These are phyloP conservation scores for Penicillium sp. DNA, from an alignment of 2,329 filamentous ascomycete genomes.

Conservation along the genomic window DNA sequence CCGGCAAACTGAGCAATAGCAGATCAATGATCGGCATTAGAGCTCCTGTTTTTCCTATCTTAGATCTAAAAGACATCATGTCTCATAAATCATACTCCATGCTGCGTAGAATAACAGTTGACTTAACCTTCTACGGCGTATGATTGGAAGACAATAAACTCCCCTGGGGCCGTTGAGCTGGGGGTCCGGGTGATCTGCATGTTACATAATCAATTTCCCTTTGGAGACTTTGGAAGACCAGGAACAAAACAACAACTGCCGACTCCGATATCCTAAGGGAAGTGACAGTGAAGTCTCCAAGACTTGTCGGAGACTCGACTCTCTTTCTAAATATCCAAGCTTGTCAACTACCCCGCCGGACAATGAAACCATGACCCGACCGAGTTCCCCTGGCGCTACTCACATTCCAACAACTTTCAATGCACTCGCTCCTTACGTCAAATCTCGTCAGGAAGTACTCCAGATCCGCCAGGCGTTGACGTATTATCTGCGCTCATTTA, in stretches of 20 bases:
- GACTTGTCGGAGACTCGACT: not conserved
- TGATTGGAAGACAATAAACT: constrained; percentile 2
- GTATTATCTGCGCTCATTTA: constrained; percentile 37
- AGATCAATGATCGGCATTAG: not conserved
- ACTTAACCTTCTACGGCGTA: no score
- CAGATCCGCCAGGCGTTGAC: constrained; percentile 41
- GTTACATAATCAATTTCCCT: constrained; percentile 19
- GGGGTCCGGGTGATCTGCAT: constrained; percentile 5
- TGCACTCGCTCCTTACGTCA: constrained; percentile 40
- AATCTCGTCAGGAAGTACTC: constrained; percentile 38
- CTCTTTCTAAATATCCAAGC: not conserved
- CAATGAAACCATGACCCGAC: constrained; percentile 29
- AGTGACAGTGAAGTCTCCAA: constrained; percentile 1
- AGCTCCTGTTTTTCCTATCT: not conserved
- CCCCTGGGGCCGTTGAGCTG: not conserved
- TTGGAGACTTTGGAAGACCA: not conserved
- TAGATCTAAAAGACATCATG: not conserved
- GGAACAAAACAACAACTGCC: constrained; percentile 18
- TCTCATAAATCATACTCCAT: not conserved
- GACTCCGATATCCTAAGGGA: not conserved
- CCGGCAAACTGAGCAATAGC: not conserved
- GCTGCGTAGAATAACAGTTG: not conserved
- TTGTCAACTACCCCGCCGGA: not conserved
- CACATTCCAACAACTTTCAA: constrained; percentile 37
- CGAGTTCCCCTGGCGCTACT: constrained; percentile 15